Evolutionary conservation across 2,329 filamentous ascomycete species (phyloP).

Genomic region (Trichoderma sp.): DNA sequence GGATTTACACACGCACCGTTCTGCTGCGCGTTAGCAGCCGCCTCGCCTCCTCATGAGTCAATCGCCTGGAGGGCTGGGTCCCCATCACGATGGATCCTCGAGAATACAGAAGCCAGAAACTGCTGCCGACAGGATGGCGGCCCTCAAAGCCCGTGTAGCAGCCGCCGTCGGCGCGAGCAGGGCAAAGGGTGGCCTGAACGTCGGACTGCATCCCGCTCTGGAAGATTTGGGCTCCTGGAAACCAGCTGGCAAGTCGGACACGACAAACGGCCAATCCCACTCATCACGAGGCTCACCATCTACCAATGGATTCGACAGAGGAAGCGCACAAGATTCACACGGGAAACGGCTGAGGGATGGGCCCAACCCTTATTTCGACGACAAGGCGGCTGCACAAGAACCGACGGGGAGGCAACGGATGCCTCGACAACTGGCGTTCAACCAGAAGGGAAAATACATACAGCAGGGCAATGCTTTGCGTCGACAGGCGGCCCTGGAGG

Average conservation of each 20-base stretch:
- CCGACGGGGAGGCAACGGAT: constrained; percentile 59
- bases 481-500: constrained; percentile 82
- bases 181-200: constrained; percentile 65
- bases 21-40: background rate
- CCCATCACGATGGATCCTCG: constrained; percentile 53
- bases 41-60: constrained; percentile 46
- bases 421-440: constrained; percentile 79
- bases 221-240: constrained; percentile 53
- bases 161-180: constrained; percentile 65
- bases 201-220: constrained; percentile 75
- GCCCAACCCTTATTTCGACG: constrained; percentile 78
- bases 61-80: constrained; percentile 49
- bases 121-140: constrained; percentile 66
- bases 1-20: background rate
- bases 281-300: constrained; percentile 1
- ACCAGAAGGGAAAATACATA: constrained; percentile 96
- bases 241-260: constrained; percentile 38
- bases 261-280: constrained; percentile 22
- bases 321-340: constrained; percentile 17
- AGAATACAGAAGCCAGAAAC: constrained; percentile 56
- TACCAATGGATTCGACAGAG: background rate
- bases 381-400: constrained; percentile 60
- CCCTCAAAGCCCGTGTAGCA: constrained; percentile 75
- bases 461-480: constrained; percentile 87
- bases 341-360: constrained; percentile 14